Conservation (phyloP, 129 eudicot genomes). For the Calendula officinalis region DNA sequence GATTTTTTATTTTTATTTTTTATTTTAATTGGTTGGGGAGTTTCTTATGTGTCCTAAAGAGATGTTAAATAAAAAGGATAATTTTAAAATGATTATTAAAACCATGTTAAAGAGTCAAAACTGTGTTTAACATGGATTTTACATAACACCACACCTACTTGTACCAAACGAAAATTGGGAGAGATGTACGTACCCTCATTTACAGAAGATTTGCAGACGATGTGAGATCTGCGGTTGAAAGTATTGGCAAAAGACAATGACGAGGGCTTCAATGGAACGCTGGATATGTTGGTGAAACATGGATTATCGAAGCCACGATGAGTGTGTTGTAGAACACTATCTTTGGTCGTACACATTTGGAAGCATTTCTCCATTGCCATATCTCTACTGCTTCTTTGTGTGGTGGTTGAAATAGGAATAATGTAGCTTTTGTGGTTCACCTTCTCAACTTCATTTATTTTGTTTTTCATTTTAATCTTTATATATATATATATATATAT, state of each 20-base stretch:
- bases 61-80: no score
- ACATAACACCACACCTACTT: no score
- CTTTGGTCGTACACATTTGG: conserved; percentile 35
- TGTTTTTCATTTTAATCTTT: not conserved
- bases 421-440: conserved; percentile 4
- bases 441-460: not conserved
- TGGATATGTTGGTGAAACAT: conserved; percentile 19
- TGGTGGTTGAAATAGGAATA: not conserved
- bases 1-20: no score
- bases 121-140: no score
- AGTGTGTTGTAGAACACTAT: conserved; percentile 29
- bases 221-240: conserved; percentile 24
- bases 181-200: conserved; percentile 34
- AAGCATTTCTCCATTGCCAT: conserved; percentile 41
- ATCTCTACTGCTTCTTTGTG: not conserved
- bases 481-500: no score
- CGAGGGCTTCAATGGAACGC: conserved; percentile 5
- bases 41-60: no score
- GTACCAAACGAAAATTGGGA: no score
- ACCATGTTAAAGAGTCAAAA: no score
- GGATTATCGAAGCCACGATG: conserved; percentile 21
- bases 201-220: conserved; percentile 45
- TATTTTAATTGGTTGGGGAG: no score
- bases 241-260: conserved; percentile 26
- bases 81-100: no score